Base-by-base conservation (phyloP, 2,329 filamentous ascomycete species). In the Geoglossum cookeanum region DNA sequence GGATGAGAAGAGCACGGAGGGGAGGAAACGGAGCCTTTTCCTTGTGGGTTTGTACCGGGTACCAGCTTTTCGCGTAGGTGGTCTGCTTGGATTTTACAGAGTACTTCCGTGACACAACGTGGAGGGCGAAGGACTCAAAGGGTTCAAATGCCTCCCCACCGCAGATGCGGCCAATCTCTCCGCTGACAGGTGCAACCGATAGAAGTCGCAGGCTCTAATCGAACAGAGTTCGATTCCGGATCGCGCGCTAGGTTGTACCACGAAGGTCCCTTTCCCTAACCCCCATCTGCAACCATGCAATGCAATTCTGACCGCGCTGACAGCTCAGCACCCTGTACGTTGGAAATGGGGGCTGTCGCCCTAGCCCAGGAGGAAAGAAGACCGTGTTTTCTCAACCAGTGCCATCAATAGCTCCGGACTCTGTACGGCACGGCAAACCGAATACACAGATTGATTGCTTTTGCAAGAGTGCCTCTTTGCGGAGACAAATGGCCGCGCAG, bases 261-360 rank as follows among this genome's bases (percentile, higher is more conserved):
- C 17, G 27, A 52, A 30, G n/a, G 27, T 15, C 22, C 17, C 15
- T 35, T 33, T 32, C 27, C 13, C 29, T 35, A 6, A 17, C 33
- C 32, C 27, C 22, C 48, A 35, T 32, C 22, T 53, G 30, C 3
- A 35, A 9, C 30, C 30, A 53, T 53, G 30, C 30, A 53, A 53
- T 35, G 33, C 30, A 35, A 30, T 35, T 53, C 30, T 27, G 49
- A 37, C 49, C 13, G 30, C 9, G 30, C 17, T 53, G 49, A 53
- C 49, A 53, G 49, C 49, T 53, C 49, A 52, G 48, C 48, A 53
- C 49, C 49, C 49, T 53, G 49, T 32, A 53, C 35, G 33, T n/a
- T 53, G n/a, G 49, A 22, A 45, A 45, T 45, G 42, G 42, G 42
- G 42, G 42, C 42, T 13, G 22, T 17, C 42, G 4, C n/a, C 42